These are phyloP conservation scores for Nidularia sp. DNA, from an alignment of 768 basidiomycete genomes.

Conservation along the genomic window DNA sequence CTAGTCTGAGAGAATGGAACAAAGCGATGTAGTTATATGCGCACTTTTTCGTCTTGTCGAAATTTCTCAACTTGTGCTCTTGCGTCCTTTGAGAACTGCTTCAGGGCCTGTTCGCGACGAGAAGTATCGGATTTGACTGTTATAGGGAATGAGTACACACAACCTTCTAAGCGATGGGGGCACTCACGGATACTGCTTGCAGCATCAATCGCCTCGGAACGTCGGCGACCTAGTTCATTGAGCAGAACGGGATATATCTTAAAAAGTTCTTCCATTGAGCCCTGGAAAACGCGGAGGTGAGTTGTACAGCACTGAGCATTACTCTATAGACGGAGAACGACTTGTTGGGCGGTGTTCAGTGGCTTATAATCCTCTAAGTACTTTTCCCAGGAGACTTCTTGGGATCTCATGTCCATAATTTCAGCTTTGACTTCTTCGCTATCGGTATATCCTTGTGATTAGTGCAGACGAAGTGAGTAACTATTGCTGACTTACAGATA, in stretches of 20 bases:
- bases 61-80: constrained; percentile 27
- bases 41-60: constrained; percentile 30
- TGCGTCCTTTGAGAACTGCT: constrained; percentile 25
- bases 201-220: constrained; percentile 25
- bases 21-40: neutral
- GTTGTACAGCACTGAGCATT: no score
- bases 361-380: constrained; percentile 18
- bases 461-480: neutral
- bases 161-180: neutral
- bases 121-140: constrained; percentile 20
- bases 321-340: constrained; percentile 2
- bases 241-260: constrained; percentile 20
- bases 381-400: constrained; percentile 21
- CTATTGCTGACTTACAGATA: constrained; percentile 19
- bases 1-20: neutral
- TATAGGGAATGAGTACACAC: neutral
- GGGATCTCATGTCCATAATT: constrained; percentile 16
- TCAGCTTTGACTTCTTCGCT: constrained; percentile 26
- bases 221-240: constrained; percentile 27
- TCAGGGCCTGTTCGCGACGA: constrained; percentile 22
- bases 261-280: constrained; percentile 9
- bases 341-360: constrained; percentile 19
- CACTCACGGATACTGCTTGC: constrained; percentile 34
- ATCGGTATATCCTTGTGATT: neutral
- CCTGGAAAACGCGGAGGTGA: neutral